Evolutionary conservation across 345 rosid species (phyloP).

Genomic region (Melaleuca alternifolia): DNA sequence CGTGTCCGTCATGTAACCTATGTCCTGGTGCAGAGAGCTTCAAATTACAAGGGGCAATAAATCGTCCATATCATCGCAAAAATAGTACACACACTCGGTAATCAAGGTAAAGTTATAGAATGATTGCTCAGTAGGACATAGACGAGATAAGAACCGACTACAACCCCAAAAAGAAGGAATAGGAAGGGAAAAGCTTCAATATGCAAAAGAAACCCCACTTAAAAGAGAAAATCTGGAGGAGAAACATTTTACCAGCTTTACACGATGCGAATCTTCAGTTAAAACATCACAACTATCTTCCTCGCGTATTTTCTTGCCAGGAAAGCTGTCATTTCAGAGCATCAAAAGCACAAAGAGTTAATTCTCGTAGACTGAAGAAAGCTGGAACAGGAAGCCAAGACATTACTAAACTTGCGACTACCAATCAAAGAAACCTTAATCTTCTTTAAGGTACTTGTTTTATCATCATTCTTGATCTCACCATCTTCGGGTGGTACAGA

Average conservation of each 20-base stretch:
- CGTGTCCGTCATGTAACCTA: conserved; percentile 17
- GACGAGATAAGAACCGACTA: background rate
- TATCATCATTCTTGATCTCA: conserved; percentile 60
- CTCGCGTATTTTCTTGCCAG: conserved; percentile 44
- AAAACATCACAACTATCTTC: conserved; percentile 24
- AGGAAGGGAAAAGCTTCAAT: background rate
- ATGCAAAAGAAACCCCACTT: background rate
- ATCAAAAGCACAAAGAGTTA: conserved; percentile 18
- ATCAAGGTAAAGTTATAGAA: background rate
- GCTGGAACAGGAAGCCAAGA: background rate
- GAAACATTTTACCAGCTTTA: conserved; percentile 56
- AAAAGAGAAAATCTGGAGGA: background rate
- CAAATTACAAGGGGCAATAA: background rate
- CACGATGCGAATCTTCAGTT: conserved; percentile 37
- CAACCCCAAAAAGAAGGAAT: background rate
- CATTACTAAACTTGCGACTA: background rate
- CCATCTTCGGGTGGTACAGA: conserved; percentile 61
- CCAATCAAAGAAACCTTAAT: conserved; percentile 12
- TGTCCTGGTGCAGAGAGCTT: conserved; percentile 35
- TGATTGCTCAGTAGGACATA: background rate
- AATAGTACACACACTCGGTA: background rate
- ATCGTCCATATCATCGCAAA: background rate
- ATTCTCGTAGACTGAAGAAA: conserved; percentile 5
- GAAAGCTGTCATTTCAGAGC: conserved; percentile 47
- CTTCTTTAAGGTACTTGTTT: background rate